These are phyloP conservation scores for Chrysanthemum lavandulifolium DNA, from an alignment of 129 eudicot species.

Conservation along the genomic window DNA sequence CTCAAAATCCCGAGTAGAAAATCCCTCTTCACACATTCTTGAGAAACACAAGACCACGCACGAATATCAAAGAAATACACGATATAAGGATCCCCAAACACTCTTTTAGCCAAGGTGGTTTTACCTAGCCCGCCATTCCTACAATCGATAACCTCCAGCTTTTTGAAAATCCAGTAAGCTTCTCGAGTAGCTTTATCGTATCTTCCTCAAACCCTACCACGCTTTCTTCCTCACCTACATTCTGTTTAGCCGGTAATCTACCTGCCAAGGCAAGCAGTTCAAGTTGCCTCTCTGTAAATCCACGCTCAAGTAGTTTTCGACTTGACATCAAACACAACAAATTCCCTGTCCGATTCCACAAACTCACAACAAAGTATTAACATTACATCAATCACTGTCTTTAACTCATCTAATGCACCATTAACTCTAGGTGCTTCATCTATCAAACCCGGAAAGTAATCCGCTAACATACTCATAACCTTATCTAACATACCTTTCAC, in stretches of 20 bases:
- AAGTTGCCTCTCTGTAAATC: constrained; percentile 24
- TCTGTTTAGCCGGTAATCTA: constrained; percentile 6
- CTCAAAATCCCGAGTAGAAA: constrained; percentile 28
- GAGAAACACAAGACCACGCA: constrained; percentile 37
- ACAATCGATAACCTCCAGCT: constrained; percentile 35
- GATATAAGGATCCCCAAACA: constrained; percentile 30
- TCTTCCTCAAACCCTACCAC: constrained; percentile 48
- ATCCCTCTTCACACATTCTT: constrained; percentile 29
- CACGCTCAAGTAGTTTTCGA: constrained; percentile 21
- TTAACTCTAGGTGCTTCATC: constrained; percentile 17
- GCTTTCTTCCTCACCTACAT: constrained; percentile 28
- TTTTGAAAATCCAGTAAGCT: constrained; percentile 25
- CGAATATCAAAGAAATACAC: constrained; percentile 29
- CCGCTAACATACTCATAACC: constrained; percentile 15
- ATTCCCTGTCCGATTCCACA: constrained; percentile 9
- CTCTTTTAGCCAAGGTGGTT: constrained; percentile 40
- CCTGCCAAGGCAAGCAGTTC: constrained; percentile 27
- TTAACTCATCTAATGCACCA: constrained; percentile 20
- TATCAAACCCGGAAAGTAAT: constrained; percentile 23
- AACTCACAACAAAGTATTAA: constrained; percentile 26
- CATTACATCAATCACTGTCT: constrained; percentile 22
- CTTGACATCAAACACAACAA: constrained; percentile 20
- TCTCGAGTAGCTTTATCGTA: constrained; percentile 18
- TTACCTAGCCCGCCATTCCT: constrained; percentile 55
- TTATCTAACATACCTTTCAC: constrained; percentile 16